These are phyloP conservation scores for Periconia sp. DNA, from an alignment of 2,329 filamentous ascomycete genomes.

Conservation along the genomic window DNA sequence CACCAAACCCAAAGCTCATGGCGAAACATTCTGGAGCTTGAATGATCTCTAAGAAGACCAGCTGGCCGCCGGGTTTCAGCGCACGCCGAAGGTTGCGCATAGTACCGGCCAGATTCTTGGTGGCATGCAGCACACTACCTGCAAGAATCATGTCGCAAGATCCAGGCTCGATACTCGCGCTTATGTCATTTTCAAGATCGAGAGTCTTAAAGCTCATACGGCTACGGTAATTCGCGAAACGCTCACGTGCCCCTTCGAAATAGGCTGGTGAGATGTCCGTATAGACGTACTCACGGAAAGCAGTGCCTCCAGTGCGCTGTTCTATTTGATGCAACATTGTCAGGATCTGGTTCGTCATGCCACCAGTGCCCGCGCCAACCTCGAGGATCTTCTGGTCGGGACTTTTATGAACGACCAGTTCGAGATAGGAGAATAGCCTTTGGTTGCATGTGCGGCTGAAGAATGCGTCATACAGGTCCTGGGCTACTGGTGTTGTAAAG, in stretches of 20 bases:
- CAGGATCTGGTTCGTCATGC: constrained; percentile 11
- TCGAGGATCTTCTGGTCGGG: constrained; percentile 9
- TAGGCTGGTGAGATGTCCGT: constrained; percentile 22
- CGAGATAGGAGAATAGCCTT: not conserved
- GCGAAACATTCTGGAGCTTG: not conserved
- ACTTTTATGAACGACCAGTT: constrained; percentile 4
- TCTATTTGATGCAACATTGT: not conserved
- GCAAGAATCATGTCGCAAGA: constrained; percentile 30
- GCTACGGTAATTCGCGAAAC: not conserved
- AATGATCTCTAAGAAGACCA: constrained; percentile 16
- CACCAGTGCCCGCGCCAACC: constrained; percentile 18
- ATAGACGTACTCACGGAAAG: constrained; percentile 12
- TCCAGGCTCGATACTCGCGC: constrained; percentile 2
- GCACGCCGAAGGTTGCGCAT: constrained; percentile 15
- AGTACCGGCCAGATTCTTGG: constrained; percentile 8
- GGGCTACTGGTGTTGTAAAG: constrained; percentile 1
- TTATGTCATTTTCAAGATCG: constrained; percentile 15
- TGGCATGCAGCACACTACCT: constrained; percentile 39
- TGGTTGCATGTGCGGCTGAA: constrained; percentile 1
- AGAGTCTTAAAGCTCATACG: constrained; percentile 11
- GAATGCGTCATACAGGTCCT: constrained; percentile 5
- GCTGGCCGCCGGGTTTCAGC: constrained; percentile 21
- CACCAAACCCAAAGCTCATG: constrained; percentile 15
- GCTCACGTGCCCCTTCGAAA: constrained; percentile 14
- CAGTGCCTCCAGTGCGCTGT: constrained; percentile 2